These are phyloP conservation scores for Umbelopsis sp. DNA, from an alignment of 371 early-diverging fungal genomes.

Conservation along the genomic window DNA sequence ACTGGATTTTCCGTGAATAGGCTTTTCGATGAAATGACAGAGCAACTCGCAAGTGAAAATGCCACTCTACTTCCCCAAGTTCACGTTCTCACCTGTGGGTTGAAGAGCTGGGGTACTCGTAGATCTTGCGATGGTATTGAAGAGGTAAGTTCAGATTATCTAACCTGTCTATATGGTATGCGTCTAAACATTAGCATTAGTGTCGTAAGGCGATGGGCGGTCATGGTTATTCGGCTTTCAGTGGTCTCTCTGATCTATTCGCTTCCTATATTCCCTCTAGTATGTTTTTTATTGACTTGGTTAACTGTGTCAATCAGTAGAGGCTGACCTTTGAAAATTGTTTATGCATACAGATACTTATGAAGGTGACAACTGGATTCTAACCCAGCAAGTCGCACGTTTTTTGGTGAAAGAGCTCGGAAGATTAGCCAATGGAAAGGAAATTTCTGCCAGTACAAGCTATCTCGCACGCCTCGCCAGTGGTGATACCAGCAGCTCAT, in stretches of 20 bases:
- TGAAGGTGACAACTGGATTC: slow-evolving; percentile 75
- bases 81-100: slow-evolving; percentile 78
- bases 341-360: slow-evolving; percentile 25
- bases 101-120: slow-evolving; percentile 78
- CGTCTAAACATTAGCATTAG: neutral
- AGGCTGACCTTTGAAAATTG: neutral
- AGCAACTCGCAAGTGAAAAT: slow-evolving; percentile 49
- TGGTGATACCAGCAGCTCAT: slow-evolving; percentile 28
- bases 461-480: slow-evolving; percentile 43
- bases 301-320: neutral
- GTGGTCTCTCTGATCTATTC: slow-evolving; percentile 73
- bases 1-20: slow-evolving; percentile 55
- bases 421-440: slow-evolving; percentile 27
- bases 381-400: slow-evolving; percentile 71
- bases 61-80: slow-evolving; percentile 69
- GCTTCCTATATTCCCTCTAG: slow-evolving; percentile 67
- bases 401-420: slow-evolving; percentile 66
- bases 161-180: neutral
- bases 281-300: slow-evolving; percentile 41
- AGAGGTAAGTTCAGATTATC: slow-evolving; percentile 26
- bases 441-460: slow-evolving; percentile 27
- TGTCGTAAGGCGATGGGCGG: slow-evolving; percentile 85
- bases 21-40: slow-evolving; percentile 59
- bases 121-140: slow-evolving; percentile 74
- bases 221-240: slow-evolving; percentile 78